Conservation (phyloP, 306 rosid species). For the Cicer arietinum region DNA sequence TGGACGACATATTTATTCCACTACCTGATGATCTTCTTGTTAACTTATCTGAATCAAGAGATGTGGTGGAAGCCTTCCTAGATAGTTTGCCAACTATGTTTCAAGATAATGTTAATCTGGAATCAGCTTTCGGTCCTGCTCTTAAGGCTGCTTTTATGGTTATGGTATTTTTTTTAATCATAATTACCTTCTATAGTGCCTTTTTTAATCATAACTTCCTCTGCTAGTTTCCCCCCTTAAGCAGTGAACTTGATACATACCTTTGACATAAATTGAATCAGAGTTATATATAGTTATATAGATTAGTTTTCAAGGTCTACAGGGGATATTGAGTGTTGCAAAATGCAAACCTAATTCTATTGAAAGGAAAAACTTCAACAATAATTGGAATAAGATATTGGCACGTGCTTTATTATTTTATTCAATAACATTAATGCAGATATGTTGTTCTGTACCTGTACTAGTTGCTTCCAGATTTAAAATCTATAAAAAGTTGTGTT, state of each 20-base stretch:
- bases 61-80: conserved; percentile 89
- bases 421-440: background rate
- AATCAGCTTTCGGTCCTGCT: conserved; percentile 98
- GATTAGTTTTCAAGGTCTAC: conserved; percentile 26
- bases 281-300: background rate
- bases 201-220: conserved; percentile 2
- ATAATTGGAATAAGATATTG: conserved; percentile 1
- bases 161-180: conserved; percentile 63
- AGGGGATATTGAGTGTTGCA: background rate
- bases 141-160: conserved; percentile 92
- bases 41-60: conserved; percentile 95
- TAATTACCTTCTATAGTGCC: conserved; percentile 23
- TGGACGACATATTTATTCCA: conserved; percentile 96
- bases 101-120: conserved; percentile 84
- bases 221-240: conserved; percentile 3
- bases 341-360: conserved; percentile 31
- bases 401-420: background rate
- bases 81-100: conserved; percentile 98
- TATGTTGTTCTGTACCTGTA: background rate
- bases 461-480: background rate
- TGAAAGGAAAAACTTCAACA: conserved; percentile 26
- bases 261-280: background rate
- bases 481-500: conserved; percentile 20
- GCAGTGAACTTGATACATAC: conserved; percentile 20
- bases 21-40: conserved; percentile 99